These are phyloP conservation scores for Hortaea werneckii DNA, from an alignment of 2,329 filamentous ascomycete species.

Conservation along the genomic window DNA sequence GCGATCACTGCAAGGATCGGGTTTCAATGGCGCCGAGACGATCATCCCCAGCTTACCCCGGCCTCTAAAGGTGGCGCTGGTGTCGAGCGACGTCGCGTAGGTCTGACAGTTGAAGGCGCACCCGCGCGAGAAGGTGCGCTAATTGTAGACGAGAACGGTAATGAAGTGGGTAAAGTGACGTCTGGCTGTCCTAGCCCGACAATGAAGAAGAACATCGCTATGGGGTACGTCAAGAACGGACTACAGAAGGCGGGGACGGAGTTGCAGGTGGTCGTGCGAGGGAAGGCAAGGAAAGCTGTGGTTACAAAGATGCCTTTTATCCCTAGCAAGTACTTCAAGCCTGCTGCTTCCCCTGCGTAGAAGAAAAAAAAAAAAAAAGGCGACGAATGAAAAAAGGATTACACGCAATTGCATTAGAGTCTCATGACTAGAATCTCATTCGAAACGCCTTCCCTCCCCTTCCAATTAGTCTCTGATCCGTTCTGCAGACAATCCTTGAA, in stretches of 20 bases:
- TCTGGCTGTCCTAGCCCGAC: conserved; percentile 85
- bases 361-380: no score
- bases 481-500: no score
- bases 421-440: no score
- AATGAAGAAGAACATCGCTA: conserved; percentile 82
- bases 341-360: conserved; percentile 1
- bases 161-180: conserved; percentile 69
- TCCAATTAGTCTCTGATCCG: no score
- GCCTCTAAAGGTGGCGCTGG: conserved; percentile 62
- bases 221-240: conserved; percentile 80
- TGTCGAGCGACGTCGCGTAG: conserved; percentile 64
- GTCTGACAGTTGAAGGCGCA: conserved; percentile 71
- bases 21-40: conserved; percentile 75
- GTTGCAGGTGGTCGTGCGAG: conserved; percentile 66
- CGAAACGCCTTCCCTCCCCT: no score
- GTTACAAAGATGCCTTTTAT: conserved; percentile 88
- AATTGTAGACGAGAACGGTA: conserved; percentile 55
- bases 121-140: conserved; percentile 82
- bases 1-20: conserved; percentile 45
- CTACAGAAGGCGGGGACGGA: conserved; percentile 77
- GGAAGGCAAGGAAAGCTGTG: conserved; percentile 61
- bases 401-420: no score
- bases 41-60: conserved; percentile 69
- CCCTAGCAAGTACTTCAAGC: conserved; percentile 62
- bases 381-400: no score